Evolutionary conservation across 306 rosid species (phyloP).

Genomic region (Cajanus cajan): DNA sequence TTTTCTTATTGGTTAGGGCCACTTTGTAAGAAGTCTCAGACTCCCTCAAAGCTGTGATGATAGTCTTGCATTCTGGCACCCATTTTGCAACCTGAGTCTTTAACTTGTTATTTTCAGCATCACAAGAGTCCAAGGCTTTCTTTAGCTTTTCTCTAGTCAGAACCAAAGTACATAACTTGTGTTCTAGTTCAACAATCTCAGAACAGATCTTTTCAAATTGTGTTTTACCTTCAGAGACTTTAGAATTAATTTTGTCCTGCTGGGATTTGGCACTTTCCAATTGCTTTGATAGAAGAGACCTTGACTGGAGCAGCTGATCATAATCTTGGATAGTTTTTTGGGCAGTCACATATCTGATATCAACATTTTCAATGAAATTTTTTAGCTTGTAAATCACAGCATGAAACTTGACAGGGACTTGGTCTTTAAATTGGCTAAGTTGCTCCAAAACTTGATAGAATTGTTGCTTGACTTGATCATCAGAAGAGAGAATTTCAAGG

Average conservation of each 20-base stretch:
- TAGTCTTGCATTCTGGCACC: neutral
- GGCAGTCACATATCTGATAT: neutral
- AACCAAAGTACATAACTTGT: neutral
- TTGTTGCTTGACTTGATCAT: neutral
- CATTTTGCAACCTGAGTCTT: neutral
- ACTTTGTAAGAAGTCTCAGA: neutral
- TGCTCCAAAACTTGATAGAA: neutral
- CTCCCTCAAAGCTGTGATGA: neutral
- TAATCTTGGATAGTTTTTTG: conserved; percentile 1
- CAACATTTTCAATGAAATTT: neutral
- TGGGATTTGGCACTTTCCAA: neutral
- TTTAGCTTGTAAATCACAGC: neutral
- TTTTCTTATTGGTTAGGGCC: neutral
- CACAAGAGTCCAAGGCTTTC: neutral
- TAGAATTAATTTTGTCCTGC: neutral
- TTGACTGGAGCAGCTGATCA: neutral
- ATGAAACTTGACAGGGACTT: neutral
- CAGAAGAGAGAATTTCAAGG: neutral
- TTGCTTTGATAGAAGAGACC: neutral
- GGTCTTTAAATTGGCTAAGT: neutral
- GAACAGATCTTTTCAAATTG: neutral
- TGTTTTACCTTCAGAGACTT: neutral
- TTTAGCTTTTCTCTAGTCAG: neutral
- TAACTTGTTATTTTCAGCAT: neutral
- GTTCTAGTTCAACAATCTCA: neutral